A percentile compares a stretch with the other conserved stretches of the same genome.
Evolutionary conservation across 1,284 basidiomycete species (phyloP).

Genomic region (Chalciporus sp.): DNA sequence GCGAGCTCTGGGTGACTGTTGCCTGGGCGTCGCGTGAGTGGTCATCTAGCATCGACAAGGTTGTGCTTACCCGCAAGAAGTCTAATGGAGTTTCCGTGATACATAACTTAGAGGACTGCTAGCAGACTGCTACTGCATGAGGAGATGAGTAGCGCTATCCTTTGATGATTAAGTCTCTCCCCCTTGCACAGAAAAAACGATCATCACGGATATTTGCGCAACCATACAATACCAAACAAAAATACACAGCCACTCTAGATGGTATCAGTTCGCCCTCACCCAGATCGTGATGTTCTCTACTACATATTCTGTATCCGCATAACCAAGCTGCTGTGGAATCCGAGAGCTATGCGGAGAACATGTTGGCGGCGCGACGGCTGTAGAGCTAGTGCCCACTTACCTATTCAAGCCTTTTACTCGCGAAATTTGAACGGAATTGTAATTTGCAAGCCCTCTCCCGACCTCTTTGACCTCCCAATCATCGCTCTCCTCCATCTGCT

Average conservation of each 20-base stretch:
- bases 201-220: neutral
- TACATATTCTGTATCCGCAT: slow-evolving; percentile 95
- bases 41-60: slow-evolving; percentile 12
- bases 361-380: neutral
- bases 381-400: slow-evolving; percentile 42
- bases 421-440: slow-evolving; percentile 91
- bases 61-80: slow-evolving; percentile 80
- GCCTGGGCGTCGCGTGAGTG: slow-evolving; percentile 54
- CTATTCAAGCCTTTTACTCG: slow-evolving; percentile 90
- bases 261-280: slow-evolving; percentile 21
- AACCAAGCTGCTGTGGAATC: slow-evolving; percentile 82
- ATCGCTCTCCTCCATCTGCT: slow-evolving; percentile 42
- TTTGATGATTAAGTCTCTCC: neutral
- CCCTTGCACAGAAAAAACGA: neutral
- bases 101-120: slow-evolving; percentile 47
- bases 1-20: slow-evolving; percentile 99
- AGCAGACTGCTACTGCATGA: neutral
- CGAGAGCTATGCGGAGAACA: slow-evolving; percentile 59
- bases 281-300: slow-evolving; percentile 90
- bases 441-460: slow-evolving; percentile 92
- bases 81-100: slow-evolving; percentile 93
- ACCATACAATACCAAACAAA: slow-evolving; percentile 30
- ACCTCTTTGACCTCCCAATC: slow-evolving; percentile 86
- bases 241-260: slow-evolving; percentile 30
- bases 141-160: neutral